Conservation (phyloP, 257 asterid species). For the Verbena officinalis region DNA sequence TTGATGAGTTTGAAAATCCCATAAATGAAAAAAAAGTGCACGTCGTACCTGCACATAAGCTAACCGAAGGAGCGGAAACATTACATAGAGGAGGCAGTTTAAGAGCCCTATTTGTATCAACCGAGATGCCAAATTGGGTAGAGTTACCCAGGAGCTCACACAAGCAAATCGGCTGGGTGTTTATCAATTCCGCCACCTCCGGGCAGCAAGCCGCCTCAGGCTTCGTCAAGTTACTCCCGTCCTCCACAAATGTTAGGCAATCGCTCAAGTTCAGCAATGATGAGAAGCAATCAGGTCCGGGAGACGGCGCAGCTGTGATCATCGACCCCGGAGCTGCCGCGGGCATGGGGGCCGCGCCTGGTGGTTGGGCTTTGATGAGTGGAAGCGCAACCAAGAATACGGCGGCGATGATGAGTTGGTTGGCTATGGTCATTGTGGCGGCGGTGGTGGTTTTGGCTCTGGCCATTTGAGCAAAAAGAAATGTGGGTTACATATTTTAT, state of each 20-base stretch:
- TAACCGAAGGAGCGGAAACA: slow-evolving; percentile 36
- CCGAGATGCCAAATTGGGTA: slow-evolving; percentile 27
- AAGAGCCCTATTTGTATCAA: slow-evolving; percentile 48
- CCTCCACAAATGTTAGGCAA: slow-evolving; percentile 50
- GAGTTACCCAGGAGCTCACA: slow-evolving; percentile 56
- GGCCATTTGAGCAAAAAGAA: slow-evolving; percentile 22
- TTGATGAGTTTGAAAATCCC: too few species aligned
- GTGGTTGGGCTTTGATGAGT: slow-evolving; percentile 11
- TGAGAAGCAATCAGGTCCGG: slow-evolving; percentile 42
- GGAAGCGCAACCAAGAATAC: slow-evolving; percentile 16
- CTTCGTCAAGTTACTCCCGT: slow-evolving; percentile 48
- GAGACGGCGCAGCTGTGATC: slow-evolving; percentile 29
- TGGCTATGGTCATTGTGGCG: neutral
- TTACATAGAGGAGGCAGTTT: slow-evolving; percentile 53
- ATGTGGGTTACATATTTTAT: too few species aligned
- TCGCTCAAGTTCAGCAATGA: slow-evolving; percentile 44
- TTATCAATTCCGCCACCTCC: slow-evolving; percentile 43
- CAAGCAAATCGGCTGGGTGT: slow-evolving; percentile 50
- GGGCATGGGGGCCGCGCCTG: slow-evolving; percentile 22
- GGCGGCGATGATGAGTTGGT: slow-evolving; percentile 17
- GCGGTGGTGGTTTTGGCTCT: slow-evolving; percentile 21
- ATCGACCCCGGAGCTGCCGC: slow-evolving; percentile 36
- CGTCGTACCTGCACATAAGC: slow-evolving; percentile 49
- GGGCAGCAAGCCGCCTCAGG: slow-evolving; percentile 66
- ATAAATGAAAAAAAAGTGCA: too few species aligned